Evolutionary conservation across 192 early-diverging fungal species (phyloP).

Genomic region (Phycomyces blakesleeanus): DNA sequence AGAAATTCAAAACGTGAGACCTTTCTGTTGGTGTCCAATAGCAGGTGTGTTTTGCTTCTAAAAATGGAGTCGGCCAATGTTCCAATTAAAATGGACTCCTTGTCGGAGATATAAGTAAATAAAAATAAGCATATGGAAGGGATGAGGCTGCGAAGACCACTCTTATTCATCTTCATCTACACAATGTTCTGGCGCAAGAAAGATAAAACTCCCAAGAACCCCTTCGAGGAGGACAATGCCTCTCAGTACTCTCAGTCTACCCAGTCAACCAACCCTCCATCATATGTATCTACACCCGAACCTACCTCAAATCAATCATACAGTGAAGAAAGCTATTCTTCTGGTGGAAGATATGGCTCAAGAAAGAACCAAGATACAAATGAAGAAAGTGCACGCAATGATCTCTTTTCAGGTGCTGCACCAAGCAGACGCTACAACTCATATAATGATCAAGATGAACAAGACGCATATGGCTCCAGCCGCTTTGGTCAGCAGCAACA

Average conservation of each 20-base stretch:
- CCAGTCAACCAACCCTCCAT: conserved; percentile 11
- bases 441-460: conserved; percentile 9
- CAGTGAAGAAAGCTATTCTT: too few relatives aligned
- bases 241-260: conserved; percentile 13
- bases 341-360: too few relatives aligned
- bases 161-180: neutral
- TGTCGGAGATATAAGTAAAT: too few relatives aligned
- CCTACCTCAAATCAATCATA: conserved; percentile 4
- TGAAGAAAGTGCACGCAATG: conserved; percentile 1
- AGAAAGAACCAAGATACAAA: neutral
- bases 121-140: neutral
- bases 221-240: conserved; percentile 21
- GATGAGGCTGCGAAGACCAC: neutral
- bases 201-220: conserved; percentile 25
- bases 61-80: too few relatives aligned
- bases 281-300: conserved; percentile 1
- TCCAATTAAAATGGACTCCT: too few relatives aligned
- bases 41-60: too few relatives aligned
- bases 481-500: conserved; percentile 12
- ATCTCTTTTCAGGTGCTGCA: conserved; percentile 3
- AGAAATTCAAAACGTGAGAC: too few relatives aligned
- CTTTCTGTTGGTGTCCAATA: too few relatives aligned
- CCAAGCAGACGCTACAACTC: conserved; percentile 5
- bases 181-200: conserved; percentile 34
- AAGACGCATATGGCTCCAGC: conserved; percentile 20